phyloP scores from a whole-genome alignment of 106 monocot species.

The Acorus gramineus region DNA sequence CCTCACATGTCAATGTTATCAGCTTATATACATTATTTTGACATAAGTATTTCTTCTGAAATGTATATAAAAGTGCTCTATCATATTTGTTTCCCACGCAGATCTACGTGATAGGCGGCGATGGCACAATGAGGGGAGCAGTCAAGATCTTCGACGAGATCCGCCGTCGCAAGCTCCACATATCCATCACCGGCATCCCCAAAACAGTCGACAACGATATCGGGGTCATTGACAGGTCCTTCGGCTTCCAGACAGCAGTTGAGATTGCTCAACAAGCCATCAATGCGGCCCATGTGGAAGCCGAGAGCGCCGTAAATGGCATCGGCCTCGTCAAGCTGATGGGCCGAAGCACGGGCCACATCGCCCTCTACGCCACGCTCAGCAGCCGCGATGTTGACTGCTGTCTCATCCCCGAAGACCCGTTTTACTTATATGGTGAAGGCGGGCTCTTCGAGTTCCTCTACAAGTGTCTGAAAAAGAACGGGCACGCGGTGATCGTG shows the following conservation, averaged over 20 bases:
- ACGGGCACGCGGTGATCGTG: slow-evolving; percentile 69
- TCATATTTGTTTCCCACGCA: slow-evolving; percentile 8
- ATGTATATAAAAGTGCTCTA: too few relatives aligned
- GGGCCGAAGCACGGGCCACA: slow-evolving; percentile 88
- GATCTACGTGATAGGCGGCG: slow-evolving; percentile 82
- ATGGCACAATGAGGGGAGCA: slow-evolving; percentile 75
- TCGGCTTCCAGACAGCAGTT: slow-evolving; percentile 89
- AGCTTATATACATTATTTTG: too few relatives aligned
- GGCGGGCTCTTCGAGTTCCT: slow-evolving; percentile 82
- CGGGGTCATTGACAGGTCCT: slow-evolving; percentile 86
- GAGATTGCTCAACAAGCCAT: slow-evolving; percentile 79
- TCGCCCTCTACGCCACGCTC: slow-evolving; percentile 67
- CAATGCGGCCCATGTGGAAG: slow-evolving; percentile 64
- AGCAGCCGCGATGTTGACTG: slow-evolving; percentile 86
- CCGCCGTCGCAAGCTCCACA: slow-evolving; percentile 33
- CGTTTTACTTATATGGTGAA: slow-evolving; percentile 68
- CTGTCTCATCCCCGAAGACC: slow-evolving; percentile 69
- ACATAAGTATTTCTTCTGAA: too few relatives aligned
- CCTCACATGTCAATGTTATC: too few relatives aligned
- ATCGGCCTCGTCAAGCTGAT: slow-evolving; percentile 88
- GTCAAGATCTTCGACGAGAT: slow-evolving; percentile 58
- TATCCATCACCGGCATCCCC: slow-evolving; percentile 64
- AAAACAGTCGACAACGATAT: slow-evolving; percentile 95
- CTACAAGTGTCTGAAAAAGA: slow-evolving; percentile 38
- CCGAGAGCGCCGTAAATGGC: slow-evolving; percentile 80